A percentile compares a stretch with the other conserved stretches of the same genome.
Conservation (phyloP, 345 rosid species). For the Eucalyptus rudis region DNA sequence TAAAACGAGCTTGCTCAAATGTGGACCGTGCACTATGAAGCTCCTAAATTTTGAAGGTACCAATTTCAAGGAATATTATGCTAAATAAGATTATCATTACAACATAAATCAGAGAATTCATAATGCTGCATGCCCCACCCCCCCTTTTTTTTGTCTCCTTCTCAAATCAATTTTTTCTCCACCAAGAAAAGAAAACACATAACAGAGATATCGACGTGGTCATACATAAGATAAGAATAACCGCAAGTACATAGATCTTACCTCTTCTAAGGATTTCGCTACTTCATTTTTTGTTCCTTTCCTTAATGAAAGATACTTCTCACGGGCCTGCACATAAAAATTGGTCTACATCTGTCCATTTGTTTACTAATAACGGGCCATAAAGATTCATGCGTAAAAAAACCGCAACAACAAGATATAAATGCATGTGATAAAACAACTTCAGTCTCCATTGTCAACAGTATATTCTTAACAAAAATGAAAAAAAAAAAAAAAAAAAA, state of each 20-base stretch:
- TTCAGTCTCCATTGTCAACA: background rate
- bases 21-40: constrained; percentile 78
- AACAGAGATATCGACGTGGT: background rate
- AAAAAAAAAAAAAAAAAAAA: background rate
- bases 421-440: background rate
- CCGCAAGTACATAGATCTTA: constrained; percentile 4
- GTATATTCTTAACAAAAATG: background rate
- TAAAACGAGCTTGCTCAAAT: constrained; percentile 96
- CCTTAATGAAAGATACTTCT: constrained; percentile 87
- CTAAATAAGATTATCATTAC: background rate
- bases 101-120: background rate
- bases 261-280: constrained; percentile 74
- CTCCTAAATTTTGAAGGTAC: constrained; percentile 32
- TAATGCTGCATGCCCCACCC: background rate
- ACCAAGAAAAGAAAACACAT: background rate
- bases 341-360: background rate
- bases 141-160: too few species aligned
- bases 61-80: background rate
- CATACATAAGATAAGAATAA: background rate
- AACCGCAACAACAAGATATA: background rate
- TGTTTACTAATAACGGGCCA: background rate
- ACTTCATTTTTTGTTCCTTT: constrained; percentile 79
- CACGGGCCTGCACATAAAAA: constrained; percentile 59
- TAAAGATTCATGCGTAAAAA: background rate
- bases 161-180: background rate